Evolutionary conservation across 2,329 filamentous ascomycete species (phyloP).

Genomic region (Didymella pinodella): DNA sequence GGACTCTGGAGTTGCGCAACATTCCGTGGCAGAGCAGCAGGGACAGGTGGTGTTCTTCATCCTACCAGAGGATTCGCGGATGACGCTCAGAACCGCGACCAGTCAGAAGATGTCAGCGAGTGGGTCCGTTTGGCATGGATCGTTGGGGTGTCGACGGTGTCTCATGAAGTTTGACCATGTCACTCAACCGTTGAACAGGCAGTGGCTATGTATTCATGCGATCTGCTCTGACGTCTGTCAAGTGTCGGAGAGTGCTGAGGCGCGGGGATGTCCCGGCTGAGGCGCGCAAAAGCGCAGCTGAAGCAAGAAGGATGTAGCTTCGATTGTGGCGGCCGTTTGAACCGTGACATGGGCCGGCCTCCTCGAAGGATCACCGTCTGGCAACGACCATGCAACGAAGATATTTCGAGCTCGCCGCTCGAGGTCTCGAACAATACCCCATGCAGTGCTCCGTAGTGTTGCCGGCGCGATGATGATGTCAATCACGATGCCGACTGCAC

Average conservation of each 20-base stretch:
- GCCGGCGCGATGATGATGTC: slow-evolving; percentile 16
- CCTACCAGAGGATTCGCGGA: neutral
- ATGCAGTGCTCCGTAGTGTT: neutral
- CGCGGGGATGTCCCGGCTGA: slow-evolving; percentile 10
- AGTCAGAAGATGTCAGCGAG: neutral
- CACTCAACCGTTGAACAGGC: slow-evolving; percentile 1
- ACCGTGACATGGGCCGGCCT: slow-evolving; percentile 5
- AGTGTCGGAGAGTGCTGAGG: slow-evolving; percentile 10
- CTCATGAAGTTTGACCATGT: slow-evolving; percentile 4
- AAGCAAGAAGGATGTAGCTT: slow-evolving; percentile 18
- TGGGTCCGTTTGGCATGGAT: neutral
- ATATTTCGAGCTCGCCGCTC: slow-evolving; percentile 1
- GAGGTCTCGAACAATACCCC: slow-evolving; percentile 16
- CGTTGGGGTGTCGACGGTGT: neutral
- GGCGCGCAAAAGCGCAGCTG: slow-evolving; percentile 12
- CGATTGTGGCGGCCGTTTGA: slow-evolving; percentile 23
- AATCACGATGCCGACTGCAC: slow-evolving; percentile 15
- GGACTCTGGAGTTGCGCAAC: slow-evolving; percentile 3
- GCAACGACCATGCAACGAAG: slow-evolving; percentile 7
- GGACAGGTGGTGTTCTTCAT: neutral
- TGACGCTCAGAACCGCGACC: neutral
- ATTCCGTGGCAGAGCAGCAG: neutral
- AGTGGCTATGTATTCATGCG: slow-evolving; percentile 18
- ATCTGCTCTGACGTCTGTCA: slow-evolving; percentile 13
- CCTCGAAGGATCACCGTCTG: neutral